Evolutionary conservation across 257 asterid species (phyloP).

Genomic region (Gentiana dahurica): DNA sequence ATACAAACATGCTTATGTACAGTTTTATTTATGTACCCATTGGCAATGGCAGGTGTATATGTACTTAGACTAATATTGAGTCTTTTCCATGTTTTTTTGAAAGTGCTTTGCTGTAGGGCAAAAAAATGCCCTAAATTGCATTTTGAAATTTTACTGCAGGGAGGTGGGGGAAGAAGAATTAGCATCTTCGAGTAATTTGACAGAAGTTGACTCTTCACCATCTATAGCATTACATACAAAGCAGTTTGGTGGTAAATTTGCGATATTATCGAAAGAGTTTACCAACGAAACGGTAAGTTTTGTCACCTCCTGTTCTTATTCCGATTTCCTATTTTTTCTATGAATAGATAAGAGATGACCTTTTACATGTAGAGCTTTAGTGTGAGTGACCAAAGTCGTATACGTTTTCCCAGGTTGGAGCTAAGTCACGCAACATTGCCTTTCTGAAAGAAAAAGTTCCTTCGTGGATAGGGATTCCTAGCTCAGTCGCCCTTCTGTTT

Average conservation of each 20-base stretch:
- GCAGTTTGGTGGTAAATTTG: slow-evolving; percentile 55
- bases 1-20: too few relatives aligned
- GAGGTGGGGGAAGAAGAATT: slow-evolving; percentile 70
- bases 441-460: slow-evolving; percentile 58
- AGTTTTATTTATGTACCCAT: too few relatives aligned
- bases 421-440: too few relatives aligned
- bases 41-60: too few relatives aligned
- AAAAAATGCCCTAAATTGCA: too few relatives aligned
- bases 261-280: slow-evolving; percentile 33
- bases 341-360: too few relatives aligned
- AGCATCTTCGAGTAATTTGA: slow-evolving; percentile 34
- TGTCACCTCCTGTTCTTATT: slow-evolving; percentile 7
- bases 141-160: slow-evolving; percentile 24
- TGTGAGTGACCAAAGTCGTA: background rate
- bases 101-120: too few relatives aligned
- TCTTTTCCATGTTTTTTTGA: too few relatives aligned
- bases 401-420: slow-evolving; percentile 43
- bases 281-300: slow-evolving; percentile 59
- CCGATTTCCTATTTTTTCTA: background rate
- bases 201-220: slow-evolving; percentile 42
- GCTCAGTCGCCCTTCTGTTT: slow-evolving; percentile 14
- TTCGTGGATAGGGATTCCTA: slow-evolving; percentile 88
- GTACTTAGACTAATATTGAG: too few relatives aligned
- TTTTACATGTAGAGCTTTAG: too few relatives aligned
- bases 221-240: slow-evolving; percentile 63